Evolutionary conservation across 306 rosid genomes (phyloP), one percentile per base, ranked within the genome.

Genomic region (Mimosa bimucronata): DNA sequence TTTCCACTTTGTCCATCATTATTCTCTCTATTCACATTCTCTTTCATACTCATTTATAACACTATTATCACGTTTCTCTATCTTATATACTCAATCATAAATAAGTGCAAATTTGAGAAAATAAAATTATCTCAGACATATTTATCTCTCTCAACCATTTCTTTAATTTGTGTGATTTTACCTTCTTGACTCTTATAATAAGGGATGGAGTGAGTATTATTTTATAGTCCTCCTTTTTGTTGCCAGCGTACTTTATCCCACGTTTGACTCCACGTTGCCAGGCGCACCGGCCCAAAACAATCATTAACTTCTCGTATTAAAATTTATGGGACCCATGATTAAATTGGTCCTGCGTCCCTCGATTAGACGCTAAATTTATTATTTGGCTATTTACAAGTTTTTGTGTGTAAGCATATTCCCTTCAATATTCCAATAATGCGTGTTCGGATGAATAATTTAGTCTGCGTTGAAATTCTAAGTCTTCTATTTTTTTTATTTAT

Each of bases 401-500:
- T 31, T 2, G 15, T 0, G 0, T 25, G 9, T 61, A 48, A 77
- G 88, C 80, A 85, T 85, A 85, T 85, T 66, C 87, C 85, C 29
- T 37, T 38, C 77, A 61, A 81, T 84, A 84, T 77, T 77, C 79
- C 45, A 13, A 71, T 42, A 34, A 48, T 19, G 46, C 84, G 40
- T 84, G 73, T 71, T 7, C 18, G 30, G 11, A 66, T 37, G 71
- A 70, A 12, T 64, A 70, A 42, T 23, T 23, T 12, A 71, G 18
- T 29, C 7, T 9, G 16, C 28, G 3, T n/a, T 26, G 38, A 77
- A 19, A 71, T 41, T 14, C 57, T 19, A 25, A 13, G 60, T 46
- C 21, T 28, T 75, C 40, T 58, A 1, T 55, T 44, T 37, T 25
- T 23, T 8, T 9, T 9, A 7, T 0, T 3, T 14, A 25, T 37